Base-by-base conservation (phyloP, 2,329 filamentous ascomycete species). In the Xylariaceae sp. region DNA sequence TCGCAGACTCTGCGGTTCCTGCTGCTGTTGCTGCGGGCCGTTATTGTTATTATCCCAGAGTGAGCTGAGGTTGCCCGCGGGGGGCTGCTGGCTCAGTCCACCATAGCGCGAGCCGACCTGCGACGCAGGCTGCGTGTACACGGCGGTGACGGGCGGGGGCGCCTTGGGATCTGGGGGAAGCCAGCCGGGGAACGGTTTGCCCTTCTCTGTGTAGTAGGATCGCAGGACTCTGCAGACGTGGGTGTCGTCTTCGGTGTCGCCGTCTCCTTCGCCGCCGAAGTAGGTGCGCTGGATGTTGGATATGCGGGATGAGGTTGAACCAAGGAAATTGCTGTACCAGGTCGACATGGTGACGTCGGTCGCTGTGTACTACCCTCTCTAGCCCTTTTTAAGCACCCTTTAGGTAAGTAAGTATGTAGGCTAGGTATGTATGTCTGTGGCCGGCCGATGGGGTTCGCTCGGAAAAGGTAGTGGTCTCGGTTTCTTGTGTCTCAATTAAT, bases 161-260 rank as follows among this genome's bases (percentile, higher is more conserved):
- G 79, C 80, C 67, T 88, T 92, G n/a, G 89, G 91, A 65, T 95
- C 88, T 5, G 88, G 84, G 6, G 91, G 89, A 6, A 97, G 83
- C 92, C 93, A 97, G 56, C 75, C 70, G 1, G 93, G 93, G 52
- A 91, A 86, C 2, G 82, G 76, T 19, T 84, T 83, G 56, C 85
- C 87, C 63, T 94, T 93, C 66, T 97, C 91, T 41, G 75, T 80
- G 75, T 98, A 97, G 76, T 97, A 95, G 58, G 83, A 85, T 59
- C 93, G 86, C 21, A 98, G 81, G 27, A 95, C 90, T 59, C 93
- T 88, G 69, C 88, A 94, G 61, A 97, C 86, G 72, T 97, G 90
- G 3, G 90, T 94, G 71, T 95, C 89, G 71, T 97, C 91, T 68
- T 94, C 79, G 52, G 82, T 85, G 62, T 86, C 83, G 67, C 84